Base-by-base conservation (phyloP, 2,329 filamentous ascomycete genomes). In the Aureobasidium sp. region DNA sequence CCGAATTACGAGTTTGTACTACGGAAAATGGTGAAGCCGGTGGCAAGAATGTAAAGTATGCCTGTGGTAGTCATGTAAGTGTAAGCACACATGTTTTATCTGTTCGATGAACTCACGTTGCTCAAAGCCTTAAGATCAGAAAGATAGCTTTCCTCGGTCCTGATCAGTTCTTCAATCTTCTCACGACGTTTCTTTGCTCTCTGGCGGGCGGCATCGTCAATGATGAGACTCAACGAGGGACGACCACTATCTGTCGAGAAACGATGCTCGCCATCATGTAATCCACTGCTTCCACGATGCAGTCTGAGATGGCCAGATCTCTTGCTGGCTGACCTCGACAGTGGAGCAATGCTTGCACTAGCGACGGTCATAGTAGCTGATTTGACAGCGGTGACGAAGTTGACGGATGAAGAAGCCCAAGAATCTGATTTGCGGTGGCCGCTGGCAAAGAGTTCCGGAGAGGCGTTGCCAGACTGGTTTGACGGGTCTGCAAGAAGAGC, bases 91-190 rank as follows among this genome's bases (percentile, higher is more conserved):
- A 19, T 4, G 3, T 4, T 14, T 5, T n/a, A 5, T 17, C 30
- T 14, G 30, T 4, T 19, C 0, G 11, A 11, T 25, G 27, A 17
- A 54, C 81, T 65, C 72, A 91, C 90, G 70, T 94, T 90, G 66
- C 86, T 85, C 55, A 97, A 74, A 59, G 93, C 89, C 61, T 88
- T 88, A 55, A 97, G 70, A 62, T 95, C 91, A 14, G 84, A 81
- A 61, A 97, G 84, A 66, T 97, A 97, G 62, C 85, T 82, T 65
- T 93, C 86, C 68, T 97, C 93, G 0, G 90, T 95, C 54, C 73
- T 79, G 56, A 96, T 81, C 47, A 97, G 74, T 70, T 97, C 93
- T 64, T 93, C 87, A 30, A 97, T 70, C 34, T 95, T 83, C 57
- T 84, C 83, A 12, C 88, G 81, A 56, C 93, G 81, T 62, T 90